These are phyloP conservation scores for Polygonum aviculare DNA, from an alignment of 148 eudicot species.

Conservation along the genomic window DNA sequence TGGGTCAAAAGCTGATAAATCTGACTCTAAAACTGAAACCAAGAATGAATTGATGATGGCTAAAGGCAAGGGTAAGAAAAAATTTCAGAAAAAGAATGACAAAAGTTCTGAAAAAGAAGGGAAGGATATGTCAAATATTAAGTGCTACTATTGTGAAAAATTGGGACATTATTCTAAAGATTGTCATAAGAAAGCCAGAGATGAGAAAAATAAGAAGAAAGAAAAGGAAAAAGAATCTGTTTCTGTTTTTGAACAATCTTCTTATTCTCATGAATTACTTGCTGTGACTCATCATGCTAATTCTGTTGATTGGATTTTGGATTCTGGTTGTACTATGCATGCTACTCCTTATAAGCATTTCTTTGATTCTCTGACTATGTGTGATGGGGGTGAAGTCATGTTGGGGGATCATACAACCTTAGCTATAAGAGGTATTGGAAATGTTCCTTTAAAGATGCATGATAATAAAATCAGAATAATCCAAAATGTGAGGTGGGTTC, in stretches of 20 bases:
- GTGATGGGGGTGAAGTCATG: no score
- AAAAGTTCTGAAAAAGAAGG: neutral
- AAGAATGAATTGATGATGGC: neutral
- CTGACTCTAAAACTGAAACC: neutral
- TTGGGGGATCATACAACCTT: neutral
- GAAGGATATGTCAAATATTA: neutral
- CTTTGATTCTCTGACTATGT: no score
- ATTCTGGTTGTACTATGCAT: no score
- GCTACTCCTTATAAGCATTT: no score
- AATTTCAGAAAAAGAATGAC: neutral
- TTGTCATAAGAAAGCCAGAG: neutral
- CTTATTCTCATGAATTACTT: neutral
- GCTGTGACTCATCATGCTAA: no score
- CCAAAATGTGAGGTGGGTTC: neutral
- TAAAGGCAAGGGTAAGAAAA: neutral
- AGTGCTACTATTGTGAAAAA: neutral
- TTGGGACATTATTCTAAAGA: neutral
- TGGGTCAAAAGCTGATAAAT: neutral
- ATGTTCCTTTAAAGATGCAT: neutral
- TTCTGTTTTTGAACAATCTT: neutral
- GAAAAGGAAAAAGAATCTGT: neutral
- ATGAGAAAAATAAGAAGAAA: neutral
- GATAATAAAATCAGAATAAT: neutral
- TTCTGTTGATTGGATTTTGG: no score
- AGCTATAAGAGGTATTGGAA: neutral